Evolutionary conservation across 192 early-diverging fungal species (phyloP).

Genomic region (Backusella tuberculispora): DNA sequence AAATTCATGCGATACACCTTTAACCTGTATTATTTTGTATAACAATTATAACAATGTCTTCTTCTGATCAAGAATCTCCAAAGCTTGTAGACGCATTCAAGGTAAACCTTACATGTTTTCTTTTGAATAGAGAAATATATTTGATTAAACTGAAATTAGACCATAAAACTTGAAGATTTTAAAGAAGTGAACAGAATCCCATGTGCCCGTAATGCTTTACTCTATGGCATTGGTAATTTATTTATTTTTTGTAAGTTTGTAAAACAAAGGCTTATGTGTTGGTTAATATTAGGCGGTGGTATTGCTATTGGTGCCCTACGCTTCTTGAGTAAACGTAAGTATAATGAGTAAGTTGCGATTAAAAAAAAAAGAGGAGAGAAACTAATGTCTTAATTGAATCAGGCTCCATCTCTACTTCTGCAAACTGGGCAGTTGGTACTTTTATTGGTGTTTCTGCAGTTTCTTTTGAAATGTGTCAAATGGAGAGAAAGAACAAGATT

Average conservation of each 20-base stretch:
- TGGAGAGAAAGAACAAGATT: conserved; percentile 39
- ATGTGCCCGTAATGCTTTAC: conserved; percentile 46
- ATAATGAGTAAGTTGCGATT: not conserved
- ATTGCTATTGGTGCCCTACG: conserved; percentile 40
- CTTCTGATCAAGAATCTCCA: conserved; percentile 27
- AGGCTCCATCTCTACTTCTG: conserved; percentile 40
- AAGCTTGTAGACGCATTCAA: conserved; percentile 28
- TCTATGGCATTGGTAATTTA: conserved; percentile 48
- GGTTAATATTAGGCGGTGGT: conserved; percentile 34
- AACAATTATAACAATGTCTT: conserved; percentile 5
- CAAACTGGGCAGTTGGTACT: conserved; percentile 49
- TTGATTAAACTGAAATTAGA: conserved; percentile 26
- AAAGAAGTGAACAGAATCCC: conserved; percentile 46
- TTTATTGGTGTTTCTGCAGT: conserved; percentile 42
- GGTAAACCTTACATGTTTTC: not conserved
- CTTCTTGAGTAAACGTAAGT: conserved; percentile 43
- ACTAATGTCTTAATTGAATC: not conserved
- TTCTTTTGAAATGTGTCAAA: conserved; percentile 44
- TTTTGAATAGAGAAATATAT: not conserved
- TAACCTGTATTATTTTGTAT: not conserved
- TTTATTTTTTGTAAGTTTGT: not conserved
- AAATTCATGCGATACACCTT: conserved; percentile 15
- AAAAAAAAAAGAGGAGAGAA: not conserved
- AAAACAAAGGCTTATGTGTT: not conserved
- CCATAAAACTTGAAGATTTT: conserved; percentile 45